Conservation (phyloP, 1,284 basidiomycete species). For the Abortiporus biennis region DNA sequence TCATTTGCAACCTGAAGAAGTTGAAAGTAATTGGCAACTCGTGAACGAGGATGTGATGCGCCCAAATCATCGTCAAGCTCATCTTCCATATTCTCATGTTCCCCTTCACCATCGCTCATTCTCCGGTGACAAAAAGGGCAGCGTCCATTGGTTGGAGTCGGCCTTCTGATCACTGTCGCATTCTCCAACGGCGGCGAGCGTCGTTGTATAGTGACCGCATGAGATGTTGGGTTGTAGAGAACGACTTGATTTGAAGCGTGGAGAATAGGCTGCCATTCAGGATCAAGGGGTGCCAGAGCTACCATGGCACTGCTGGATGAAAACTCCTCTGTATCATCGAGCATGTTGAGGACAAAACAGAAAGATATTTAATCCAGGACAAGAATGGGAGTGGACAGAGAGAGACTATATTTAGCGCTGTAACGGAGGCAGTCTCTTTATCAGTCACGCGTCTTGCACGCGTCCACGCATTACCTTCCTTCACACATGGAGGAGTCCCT, state of each 20-base stretch:
- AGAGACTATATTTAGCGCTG: no score
- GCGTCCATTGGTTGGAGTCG: slow-evolving; percentile 23
- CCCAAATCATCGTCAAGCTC: slow-evolving; percentile 17
- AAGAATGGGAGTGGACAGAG: no score
- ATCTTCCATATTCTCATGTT: no score
- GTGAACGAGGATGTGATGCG: no score
- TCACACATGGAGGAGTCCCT: no score
- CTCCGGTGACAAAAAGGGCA: slow-evolving; percentile 72
- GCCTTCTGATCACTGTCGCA: slow-evolving; percentile 10
- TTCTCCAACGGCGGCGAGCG: slow-evolving; percentile 22
- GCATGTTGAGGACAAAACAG: no score
- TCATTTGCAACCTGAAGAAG: slow-evolving; percentile 66
- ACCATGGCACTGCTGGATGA: slow-evolving; percentile 17
- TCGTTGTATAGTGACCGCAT: slow-evolving; percentile 69
- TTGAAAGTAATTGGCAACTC: slow-evolving; percentile 71
- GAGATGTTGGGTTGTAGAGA: slow-evolving; percentile 81
- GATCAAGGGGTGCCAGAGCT: slow-evolving; percentile 19
- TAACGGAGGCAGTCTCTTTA: no score
- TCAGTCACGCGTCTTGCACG: no score
- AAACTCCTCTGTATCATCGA: neutral
- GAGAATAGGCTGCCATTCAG: slow-evolving; percentile 64
- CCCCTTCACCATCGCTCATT: slow-evolving; percentile 25
- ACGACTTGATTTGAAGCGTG: slow-evolving; percentile 83
- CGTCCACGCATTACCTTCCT: no score
- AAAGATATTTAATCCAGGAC: no score